Evolutionary conservation across 805 yeast species (phyloP), one percentile per base, ranked within the genome.

Genomic region (Wickerhamomyces alni): DNA sequence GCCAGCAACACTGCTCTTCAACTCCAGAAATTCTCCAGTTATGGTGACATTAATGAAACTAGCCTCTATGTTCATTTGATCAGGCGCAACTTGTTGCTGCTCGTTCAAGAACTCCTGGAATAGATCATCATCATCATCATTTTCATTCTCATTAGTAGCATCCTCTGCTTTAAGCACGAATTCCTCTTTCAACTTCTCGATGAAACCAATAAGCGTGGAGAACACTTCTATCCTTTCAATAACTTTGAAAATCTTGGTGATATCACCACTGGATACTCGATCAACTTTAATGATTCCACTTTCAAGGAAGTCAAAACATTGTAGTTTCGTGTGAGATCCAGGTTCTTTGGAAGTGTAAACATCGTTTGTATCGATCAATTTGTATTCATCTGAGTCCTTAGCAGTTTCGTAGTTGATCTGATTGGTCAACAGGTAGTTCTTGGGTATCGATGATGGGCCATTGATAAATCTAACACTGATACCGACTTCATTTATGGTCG

Each of bases 401-500:
- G 26, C 5, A 4, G 10, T 13, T 9, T 28, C 31, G 15, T 28
- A 28, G 11, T 5, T 16, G 5, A 28, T 11, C 8, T 28, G 17
- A 16, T 28, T 16, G 4, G 17, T 4, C 5, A 6, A 4, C 5
- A 28, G 31, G 11, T 28, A 28, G 17, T 9, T 28, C 11, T 28
- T n/a, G 15, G 31, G 31, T 6, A 28, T 4, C 7, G 31, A n/a
- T 28, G 31, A 5, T 12, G 18, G 4, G 13, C 17, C 34, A 31
- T 19, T 5, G 17, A 25, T 8, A 13, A 36, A 11, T 10, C 19
- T 44, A n/a, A 46, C 40, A 9, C 30, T 24, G 27, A 46, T 40
- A 10, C 46, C 52, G 18, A 46, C 42, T 17, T 50, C 52, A 13
- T 40, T 35, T 1, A 29, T 19, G 5, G 16, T 25, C 2, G 33